phyloP scores from a whole-genome alignment of 169 alveolate species.

The Eimeria praecox region DNA sequence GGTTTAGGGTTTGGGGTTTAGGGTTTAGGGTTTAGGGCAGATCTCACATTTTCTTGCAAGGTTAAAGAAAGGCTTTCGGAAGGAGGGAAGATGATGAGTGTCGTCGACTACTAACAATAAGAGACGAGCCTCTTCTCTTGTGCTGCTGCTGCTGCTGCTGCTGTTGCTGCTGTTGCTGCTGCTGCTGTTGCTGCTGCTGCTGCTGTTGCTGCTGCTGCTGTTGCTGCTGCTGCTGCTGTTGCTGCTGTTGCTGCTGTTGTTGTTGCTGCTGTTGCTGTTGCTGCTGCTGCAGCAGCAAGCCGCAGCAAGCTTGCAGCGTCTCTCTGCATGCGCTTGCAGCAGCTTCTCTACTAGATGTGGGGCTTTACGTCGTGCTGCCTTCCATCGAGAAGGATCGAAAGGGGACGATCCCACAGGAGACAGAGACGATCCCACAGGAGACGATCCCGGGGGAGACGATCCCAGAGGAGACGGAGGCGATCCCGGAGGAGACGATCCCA shows the following conservation, averaged over 20 bases:
- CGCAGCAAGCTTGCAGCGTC: background rate
- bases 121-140: background rate
- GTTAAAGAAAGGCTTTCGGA: conserved; percentile 24
- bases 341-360: conserved; percentile 6
- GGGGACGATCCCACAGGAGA: background rate
- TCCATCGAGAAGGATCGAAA: background rate
- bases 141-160: conserved; percentile 22
- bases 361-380: conserved; percentile 22
- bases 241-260: background rate
- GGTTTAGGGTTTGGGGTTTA: background rate
- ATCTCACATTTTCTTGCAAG: conserved; percentile 4
- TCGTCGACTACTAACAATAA: conserved; percentile 16
- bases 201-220: conserved; percentile 2
- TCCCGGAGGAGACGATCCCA: background rate
- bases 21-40: conserved; percentile 33
- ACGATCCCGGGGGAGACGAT: background rate
- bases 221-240: conserved; percentile 3
- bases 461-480: background rate
- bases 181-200: conserved; percentile 8
- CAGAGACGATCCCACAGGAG: background rate
- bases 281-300: background rate
- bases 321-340: conserved; percentile 45
- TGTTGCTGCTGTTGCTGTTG: conserved; percentile 4
- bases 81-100: conserved; percentile 21
- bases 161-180: background rate